These are phyloP conservation scores for Wallemia ichthyophaga DNA, from an alignment of 1,284 basidiomycete genomes.

Conservation along the genomic window DNA sequence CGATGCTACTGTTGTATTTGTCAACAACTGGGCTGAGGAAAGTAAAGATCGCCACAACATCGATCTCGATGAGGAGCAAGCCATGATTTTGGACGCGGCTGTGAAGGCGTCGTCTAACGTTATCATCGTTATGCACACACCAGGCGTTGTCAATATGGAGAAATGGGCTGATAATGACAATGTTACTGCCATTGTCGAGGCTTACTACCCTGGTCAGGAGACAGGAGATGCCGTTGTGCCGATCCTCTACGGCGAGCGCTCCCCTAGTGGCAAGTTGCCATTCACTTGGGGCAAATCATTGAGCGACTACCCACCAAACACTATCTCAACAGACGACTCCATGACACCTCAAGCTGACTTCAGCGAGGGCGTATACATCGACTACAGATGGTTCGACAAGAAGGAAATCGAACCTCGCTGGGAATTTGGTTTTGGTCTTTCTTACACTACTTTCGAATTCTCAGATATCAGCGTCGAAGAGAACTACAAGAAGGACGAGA, in stretches of 20 bases:
- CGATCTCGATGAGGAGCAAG: neutral
- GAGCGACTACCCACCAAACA: slow-evolving; percentile 28
- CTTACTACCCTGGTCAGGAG: slow-evolving; percentile 41
- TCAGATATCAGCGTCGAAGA: slow-evolving; percentile 21
- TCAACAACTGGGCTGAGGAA: slow-evolving; percentile 12
- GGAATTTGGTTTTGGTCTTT: slow-evolving; percentile 57
- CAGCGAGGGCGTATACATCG: slow-evolving; percentile 30
- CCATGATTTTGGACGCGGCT: slow-evolving; percentile 15
- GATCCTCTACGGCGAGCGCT: slow-evolving; percentile 35
- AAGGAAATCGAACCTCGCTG: slow-evolving; percentile 28
- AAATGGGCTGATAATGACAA: slow-evolving; percentile 31
- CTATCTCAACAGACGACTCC: slow-evolving; percentile 6
- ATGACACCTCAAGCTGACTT: slow-evolving; percentile 7
- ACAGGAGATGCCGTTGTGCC: slow-evolving; percentile 43
- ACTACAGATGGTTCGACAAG: slow-evolving; percentile 46
- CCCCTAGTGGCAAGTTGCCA: slow-evolving; percentile 42
- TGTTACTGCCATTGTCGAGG: slow-evolving; percentile 21
- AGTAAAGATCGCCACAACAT: slow-evolving; percentile 8
- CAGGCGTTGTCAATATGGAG: slow-evolving; percentile 19
- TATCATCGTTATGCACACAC: neutral
- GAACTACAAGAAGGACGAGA: slow-evolving; percentile 2
- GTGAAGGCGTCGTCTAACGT: slow-evolving; percentile 6
- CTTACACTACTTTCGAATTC: slow-evolving; percentile 50
- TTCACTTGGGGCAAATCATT: slow-evolving; percentile 44
- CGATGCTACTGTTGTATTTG: slow-evolving; percentile 28